A percentile compares a stretch with the other conserved stretches of the same genome.
These are phyloP conservation scores for Epicoccum sorghinum DNA, from an alignment of 2,329 filamentous ascomycete genomes.

Conservation along the genomic window DNA sequence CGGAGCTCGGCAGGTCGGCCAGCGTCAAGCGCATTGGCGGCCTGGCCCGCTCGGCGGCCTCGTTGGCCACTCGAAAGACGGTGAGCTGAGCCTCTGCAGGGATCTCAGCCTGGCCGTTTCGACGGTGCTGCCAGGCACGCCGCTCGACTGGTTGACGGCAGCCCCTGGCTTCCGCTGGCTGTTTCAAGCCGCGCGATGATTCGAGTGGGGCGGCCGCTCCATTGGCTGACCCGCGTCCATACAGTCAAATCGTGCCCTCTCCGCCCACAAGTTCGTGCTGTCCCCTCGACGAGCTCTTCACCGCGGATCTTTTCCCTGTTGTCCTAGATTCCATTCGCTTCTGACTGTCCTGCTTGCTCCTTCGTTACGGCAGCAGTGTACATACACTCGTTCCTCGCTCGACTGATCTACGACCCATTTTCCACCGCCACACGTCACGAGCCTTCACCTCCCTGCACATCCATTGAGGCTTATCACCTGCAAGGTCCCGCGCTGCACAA, in stretches of 20 bases:
- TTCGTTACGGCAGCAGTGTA: slow-evolving; percentile 40
- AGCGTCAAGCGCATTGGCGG: slow-evolving; percentile 17
- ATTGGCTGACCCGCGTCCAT: slow-evolving; percentile 14
- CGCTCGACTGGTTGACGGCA: slow-evolving; percentile 26
- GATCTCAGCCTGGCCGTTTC: slow-evolving; percentile 30
- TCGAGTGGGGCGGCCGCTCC: slow-evolving; percentile 10
- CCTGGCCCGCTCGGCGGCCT: slow-evolving; percentile 13
- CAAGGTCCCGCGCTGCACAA: slow-evolving; percentile 6
- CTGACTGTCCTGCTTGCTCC: slow-evolving; percentile 37
- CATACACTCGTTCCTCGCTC: slow-evolving; percentile 21
- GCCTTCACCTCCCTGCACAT: slow-evolving; percentile 13
- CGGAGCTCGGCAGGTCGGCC: slow-evolving; percentile 16
- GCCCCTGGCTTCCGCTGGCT: slow-evolving; percentile 16
- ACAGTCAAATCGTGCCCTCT: slow-evolving; percentile 10
- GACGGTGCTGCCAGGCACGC: slow-evolving; percentile 34
- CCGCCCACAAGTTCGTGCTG: slow-evolving; percentile 26
- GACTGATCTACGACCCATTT: slow-evolving; percentile 15
- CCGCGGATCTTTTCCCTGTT: slow-evolving; percentile 21
- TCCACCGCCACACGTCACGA: slow-evolving; percentile 16
- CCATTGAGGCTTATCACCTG: slow-evolving; percentile 16
- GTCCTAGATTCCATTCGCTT: slow-evolving; percentile 34
- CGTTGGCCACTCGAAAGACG: slow-evolving; percentile 26
- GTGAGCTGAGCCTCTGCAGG: slow-evolving; percentile 25
- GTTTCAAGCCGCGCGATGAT: slow-evolving; percentile 28
- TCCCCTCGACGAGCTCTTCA: slow-evolving; percentile 15